Percentiles rank a stretch among this genome's conserved stretches.
phyloP scores from a whole-genome alignment of 2,329 filamentous ascomycete genomes.

The Trichoderma afroharzianum region DNA sequence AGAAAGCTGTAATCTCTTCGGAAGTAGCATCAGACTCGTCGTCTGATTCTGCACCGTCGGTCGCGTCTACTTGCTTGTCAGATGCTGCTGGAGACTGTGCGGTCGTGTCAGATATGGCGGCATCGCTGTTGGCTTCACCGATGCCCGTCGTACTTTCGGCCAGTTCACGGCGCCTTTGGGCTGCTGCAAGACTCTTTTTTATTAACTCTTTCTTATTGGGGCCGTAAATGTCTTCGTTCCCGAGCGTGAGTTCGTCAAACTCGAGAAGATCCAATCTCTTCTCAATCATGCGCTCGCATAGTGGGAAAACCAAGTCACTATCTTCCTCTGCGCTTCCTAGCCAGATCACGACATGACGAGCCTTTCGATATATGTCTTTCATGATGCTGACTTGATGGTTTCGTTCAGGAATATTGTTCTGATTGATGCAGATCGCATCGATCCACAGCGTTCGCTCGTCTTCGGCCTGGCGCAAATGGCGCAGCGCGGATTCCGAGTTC shows the following conservation, averaged over 20 bases:
- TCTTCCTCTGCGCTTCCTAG: background rate
- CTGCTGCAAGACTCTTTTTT: background rate
- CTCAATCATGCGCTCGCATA: background rate
- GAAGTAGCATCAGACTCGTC: background rate
- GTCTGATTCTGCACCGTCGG: background rate
- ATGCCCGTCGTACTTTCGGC: background rate
- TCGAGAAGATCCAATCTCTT: background rate
- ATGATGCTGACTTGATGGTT: background rate
- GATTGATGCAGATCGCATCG: background rate
- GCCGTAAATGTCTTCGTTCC: background rate
- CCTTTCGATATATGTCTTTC: background rate
- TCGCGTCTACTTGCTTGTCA: background rate
- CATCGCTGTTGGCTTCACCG: background rate
- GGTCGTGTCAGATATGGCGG: background rate
- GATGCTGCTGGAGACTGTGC: background rate
- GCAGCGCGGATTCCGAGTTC: background rate
- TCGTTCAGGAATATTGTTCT: background rate
- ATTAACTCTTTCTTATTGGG: background rate
- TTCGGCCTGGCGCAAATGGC: background rate
- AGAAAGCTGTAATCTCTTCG: background rate
- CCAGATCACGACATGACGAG: background rate
- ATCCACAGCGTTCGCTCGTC: background rate
- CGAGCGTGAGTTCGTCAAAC: too few species aligned
- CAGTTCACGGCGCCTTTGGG: background rate
- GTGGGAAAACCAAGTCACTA: background rate